Evolutionary conservation across 1,284 basidiomycete species (phyloP).

Genomic region (Apiotrichum mycotoxinovorans): DNA sequence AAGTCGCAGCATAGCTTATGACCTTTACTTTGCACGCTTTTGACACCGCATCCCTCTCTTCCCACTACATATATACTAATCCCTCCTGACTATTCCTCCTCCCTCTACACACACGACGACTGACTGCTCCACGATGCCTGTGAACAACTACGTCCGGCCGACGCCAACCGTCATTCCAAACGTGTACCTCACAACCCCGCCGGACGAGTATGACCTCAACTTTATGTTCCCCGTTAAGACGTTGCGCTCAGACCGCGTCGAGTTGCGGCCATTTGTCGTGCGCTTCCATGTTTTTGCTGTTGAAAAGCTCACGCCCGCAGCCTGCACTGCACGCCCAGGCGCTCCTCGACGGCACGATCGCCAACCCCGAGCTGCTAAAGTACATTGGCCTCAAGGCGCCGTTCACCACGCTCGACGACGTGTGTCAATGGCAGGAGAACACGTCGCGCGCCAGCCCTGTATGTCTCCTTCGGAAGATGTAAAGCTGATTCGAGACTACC

Average conservation of each 20-base stretch:
- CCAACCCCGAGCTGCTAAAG: slow-evolving; percentile 23
- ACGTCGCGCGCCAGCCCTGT: slow-evolving; percentile 24
- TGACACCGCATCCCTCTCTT: too few species aligned
- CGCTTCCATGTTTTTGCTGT: neutral
- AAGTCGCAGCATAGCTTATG: too few species aligned
- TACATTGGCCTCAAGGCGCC: slow-evolving; percentile 25
- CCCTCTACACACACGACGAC: too few species aligned
- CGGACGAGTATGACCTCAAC: slow-evolving; percentile 46
- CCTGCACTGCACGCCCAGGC: slow-evolving; percentile 36
- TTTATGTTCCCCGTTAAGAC: slow-evolving; percentile 35
- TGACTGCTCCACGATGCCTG: too few species aligned
- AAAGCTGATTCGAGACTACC: too few species aligned
- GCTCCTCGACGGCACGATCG: slow-evolving; percentile 26
- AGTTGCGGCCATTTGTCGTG: slow-evolving; percentile 17
- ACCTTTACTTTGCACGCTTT: too few species aligned
- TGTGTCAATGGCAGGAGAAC: slow-evolving; percentile 31
- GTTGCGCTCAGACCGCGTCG: slow-evolving; percentile 30
- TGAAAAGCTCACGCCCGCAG: slow-evolving; percentile 11
- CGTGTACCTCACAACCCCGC: slow-evolving; percentile 31
- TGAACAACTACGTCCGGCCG: too few species aligned
- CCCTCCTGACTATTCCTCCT: too few species aligned
- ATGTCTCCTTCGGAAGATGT: too few species aligned
- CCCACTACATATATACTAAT: too few species aligned
- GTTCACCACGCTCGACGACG: slow-evolving; percentile 31
- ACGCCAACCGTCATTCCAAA: too few species aligned